Evolutionary conservation across 106 monocot genomes (phyloP).

Genomic region (Allium sativum): DNA sequence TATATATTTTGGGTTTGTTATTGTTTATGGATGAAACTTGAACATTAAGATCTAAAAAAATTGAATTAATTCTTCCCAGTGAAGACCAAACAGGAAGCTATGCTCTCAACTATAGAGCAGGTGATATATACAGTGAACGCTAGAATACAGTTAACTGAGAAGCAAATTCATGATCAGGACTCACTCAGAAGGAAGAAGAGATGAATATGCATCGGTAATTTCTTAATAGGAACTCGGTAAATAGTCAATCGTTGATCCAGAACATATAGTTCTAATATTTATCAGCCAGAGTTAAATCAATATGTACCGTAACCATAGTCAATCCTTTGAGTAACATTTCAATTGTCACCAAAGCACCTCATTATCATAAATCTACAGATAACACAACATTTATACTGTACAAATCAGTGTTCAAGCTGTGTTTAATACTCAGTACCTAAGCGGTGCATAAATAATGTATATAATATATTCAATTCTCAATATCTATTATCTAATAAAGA

Average conservation of each 20-base stretch:
- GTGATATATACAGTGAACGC: slow-evolving; percentile 18
- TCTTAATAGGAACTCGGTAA: slow-evolving; percentile 29
- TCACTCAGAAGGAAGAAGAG: slow-evolving; percentile 25
- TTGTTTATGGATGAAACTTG: too few relatives aligned
- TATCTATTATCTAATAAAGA: background rate
- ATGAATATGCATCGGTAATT: slow-evolving; percentile 31
- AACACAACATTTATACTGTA: background rate
- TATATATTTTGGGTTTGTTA: too few relatives aligned
- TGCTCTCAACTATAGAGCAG: slow-evolving; percentile 8
- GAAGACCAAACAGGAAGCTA: slow-evolving; percentile 38
- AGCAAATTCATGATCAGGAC: slow-evolving; percentile 26
- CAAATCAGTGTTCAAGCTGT: background rate
- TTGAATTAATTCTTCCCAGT: slow-evolving; percentile 17
- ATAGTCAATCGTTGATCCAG: background rate
- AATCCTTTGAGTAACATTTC: background rate
- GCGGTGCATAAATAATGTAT: background rate
- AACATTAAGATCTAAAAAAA: too few relatives aligned
- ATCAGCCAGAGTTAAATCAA: background rate
- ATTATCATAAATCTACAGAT: background rate
- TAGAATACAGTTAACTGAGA: slow-evolving; percentile 26
- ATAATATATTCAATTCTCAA: background rate
- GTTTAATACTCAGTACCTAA: too few relatives aligned
- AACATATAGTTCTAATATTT: background rate
- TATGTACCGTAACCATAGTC: background rate
- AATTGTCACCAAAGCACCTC: background rate